Evolutionary conservation across 2,329 filamentous ascomycete species (phyloP).

Genomic region (Aspergillus terreus): DNA sequence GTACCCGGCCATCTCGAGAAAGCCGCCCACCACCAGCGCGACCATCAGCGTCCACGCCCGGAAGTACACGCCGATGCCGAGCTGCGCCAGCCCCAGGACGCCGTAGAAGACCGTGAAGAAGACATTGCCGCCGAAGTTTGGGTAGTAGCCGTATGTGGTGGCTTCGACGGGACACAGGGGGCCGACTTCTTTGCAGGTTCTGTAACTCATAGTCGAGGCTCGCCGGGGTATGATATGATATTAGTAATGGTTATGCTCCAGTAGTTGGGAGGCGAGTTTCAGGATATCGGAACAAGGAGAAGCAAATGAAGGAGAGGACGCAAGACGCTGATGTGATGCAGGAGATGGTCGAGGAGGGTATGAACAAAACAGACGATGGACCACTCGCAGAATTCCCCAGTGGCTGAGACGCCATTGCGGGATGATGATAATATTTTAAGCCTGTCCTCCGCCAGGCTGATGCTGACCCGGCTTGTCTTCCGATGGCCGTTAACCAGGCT

Average conservation of each 20-base stretch:
- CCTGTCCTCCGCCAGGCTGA: not conserved
- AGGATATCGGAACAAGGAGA: not conserved
- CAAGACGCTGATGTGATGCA: not conserved
- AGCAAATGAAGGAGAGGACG: not conserved
- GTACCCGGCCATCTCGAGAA: constrained; percentile 56
- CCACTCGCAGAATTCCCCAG: too few relatives aligned
- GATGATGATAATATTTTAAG: constrained; percentile 9
- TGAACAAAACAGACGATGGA: too few relatives aligned
- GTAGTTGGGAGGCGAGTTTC: not conserved
- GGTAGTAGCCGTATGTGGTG: constrained; percentile 54
- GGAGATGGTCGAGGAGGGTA: too few relatives aligned
- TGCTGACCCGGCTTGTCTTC: not conserved
- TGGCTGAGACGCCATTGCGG: not conserved
- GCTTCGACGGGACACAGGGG: constrained; percentile 42
- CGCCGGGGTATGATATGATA: not conserved
- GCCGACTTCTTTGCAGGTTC: constrained; percentile 33
- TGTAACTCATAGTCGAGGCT: constrained; percentile 12
- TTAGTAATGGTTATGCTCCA: not conserved
- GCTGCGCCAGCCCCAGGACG: constrained; percentile 46
- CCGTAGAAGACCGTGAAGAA: constrained; percentile 53
- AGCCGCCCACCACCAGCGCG: constrained; percentile 46
- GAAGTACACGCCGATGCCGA: constrained; percentile 48
- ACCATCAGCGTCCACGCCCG: constrained; percentile 56
- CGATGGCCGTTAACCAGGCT: not conserved
- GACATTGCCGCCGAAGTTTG: constrained; percentile 48